Conservation (phyloP, 345 rosid species). For the Salix viminalis region DNA sequence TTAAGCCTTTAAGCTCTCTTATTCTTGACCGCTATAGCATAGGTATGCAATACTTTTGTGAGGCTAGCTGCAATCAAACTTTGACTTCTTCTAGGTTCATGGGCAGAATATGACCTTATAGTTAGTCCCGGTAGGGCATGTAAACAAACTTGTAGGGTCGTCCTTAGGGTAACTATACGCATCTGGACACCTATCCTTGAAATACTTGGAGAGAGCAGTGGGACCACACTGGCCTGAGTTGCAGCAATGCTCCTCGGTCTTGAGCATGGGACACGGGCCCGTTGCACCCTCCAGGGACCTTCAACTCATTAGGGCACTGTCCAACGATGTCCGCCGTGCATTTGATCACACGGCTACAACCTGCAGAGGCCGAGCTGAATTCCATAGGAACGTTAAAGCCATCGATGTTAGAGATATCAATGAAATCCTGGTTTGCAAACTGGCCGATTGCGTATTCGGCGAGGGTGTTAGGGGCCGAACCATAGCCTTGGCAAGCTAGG, state of each 20-base stretch:
- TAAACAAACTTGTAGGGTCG: conserved; percentile 30
- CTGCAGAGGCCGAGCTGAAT: conserved; percentile 23
- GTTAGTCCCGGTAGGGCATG: conserved; percentile 33
- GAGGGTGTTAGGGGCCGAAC: conserved; percentile 29
- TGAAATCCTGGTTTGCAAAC: conserved; percentile 17
- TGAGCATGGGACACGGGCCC: conserved; percentile 37
- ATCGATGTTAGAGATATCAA: conserved; percentile 36
- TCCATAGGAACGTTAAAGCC: conserved; percentile 42
- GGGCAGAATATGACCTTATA: conserved; percentile 36
- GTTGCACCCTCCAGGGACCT: conserved; percentile 41
- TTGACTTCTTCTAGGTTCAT: conserved; percentile 2
- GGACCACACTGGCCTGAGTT: conserved; percentile 41
- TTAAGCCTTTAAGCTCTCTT: not conserved
- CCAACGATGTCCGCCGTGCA: conserved; percentile 32
- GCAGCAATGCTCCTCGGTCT: conserved; percentile 43
- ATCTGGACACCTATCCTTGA: conserved; percentile 50
- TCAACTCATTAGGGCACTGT: conserved; percentile 37
- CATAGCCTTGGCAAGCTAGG: conserved; percentile 29
- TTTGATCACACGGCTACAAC: conserved; percentile 23
- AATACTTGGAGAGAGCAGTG: conserved; percentile 38
- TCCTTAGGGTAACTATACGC: conserved; percentile 58
- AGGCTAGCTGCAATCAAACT: too few species aligned
- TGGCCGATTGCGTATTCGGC: conserved; percentile 26
- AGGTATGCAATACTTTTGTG: not conserved
- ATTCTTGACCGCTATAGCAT: not conserved